Percentiles rank a stretch among this genome's conserved stretches.
These are phyloP conservation scores for Ustilago loliicola DNA, from an alignment of 1,284 basidiomycete species.

Conservation along the genomic window DNA sequence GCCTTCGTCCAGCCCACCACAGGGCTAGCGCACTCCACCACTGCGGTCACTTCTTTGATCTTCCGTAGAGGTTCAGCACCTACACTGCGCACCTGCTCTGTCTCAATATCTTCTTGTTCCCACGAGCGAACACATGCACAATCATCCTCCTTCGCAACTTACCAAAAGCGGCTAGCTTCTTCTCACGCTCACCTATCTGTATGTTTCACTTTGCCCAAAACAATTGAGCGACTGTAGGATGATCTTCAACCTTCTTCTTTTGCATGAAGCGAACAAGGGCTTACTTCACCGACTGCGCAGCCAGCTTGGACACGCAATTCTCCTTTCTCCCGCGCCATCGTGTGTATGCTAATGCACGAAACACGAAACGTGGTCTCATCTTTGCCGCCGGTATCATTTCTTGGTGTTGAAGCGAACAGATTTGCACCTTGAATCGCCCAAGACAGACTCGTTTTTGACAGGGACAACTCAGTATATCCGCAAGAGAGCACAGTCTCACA, in stretches of 20 bases:
- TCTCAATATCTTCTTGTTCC: not conserved
- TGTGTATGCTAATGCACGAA: not conserved
- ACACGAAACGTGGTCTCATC: not conserved
- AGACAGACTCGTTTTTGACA: not conserved
- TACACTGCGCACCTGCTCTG: not conserved
- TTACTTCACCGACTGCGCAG: not conserved
- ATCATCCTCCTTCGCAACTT: not conserved
- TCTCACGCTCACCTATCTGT: slow-evolving; percentile 7
- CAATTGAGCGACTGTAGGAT: not conserved
- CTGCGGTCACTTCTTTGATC: not conserved
- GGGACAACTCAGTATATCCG: not conserved
- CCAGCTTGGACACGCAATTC: not conserved
- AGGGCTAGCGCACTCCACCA: not conserved
- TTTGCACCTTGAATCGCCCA: not conserved
- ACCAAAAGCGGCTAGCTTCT: slow-evolving; percentile 9
- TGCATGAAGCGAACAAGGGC: not conserved
- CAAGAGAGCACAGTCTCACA: not conserved
- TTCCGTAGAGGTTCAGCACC: not conserved
- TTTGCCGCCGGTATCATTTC: not conserved
- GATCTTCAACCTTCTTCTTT: not conserved
- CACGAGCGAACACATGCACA: slow-evolving; percentile 11
- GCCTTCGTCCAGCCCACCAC: too few species aligned
- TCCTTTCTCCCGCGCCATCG: not conserved
- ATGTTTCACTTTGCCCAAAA: slow-evolving; percentile 6
- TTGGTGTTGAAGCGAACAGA: not conserved